Conservation (phyloP, 2,329 filamentous ascomycete genomes). For the Mycogone perniciosa region DNA sequence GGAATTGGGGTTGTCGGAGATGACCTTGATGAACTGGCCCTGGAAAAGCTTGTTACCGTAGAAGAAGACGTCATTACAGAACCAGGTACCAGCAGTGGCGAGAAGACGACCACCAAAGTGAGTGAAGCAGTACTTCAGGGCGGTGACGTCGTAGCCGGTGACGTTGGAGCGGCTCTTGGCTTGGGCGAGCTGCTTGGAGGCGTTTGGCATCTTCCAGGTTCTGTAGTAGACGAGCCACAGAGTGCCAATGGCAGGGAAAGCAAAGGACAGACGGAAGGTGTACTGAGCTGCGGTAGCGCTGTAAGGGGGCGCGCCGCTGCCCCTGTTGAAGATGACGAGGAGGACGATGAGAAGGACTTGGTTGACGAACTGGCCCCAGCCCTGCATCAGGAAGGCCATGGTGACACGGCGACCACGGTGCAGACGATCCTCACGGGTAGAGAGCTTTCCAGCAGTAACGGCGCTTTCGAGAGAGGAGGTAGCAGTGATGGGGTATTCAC, state of each 20-base stretch:
- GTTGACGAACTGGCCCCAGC: slow-evolving; percentile 95
- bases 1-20: slow-evolving; percentile 61
- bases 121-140: slow-evolving; percentile 68
- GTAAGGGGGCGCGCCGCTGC: slow-evolving; percentile 68
- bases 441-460: slow-evolving; percentile 77
- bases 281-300: slow-evolving; percentile 71
- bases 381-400: slow-evolving; percentile 95
- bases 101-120: slow-evolving; percentile 83
- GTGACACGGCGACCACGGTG: slow-evolving; percentile 95
- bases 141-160: slow-evolving; percentile 87
- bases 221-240: slow-evolving; percentile 95
- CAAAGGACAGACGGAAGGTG: slow-evolving; percentile 89
- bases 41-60: slow-evolving; percentile 99
- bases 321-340: slow-evolving; percentile 82
- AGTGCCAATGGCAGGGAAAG: slow-evolving; percentile 82
- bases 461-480: slow-evolving; percentile 92
- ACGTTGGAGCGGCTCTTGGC: slow-evolving; percentile 83
- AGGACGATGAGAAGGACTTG: slow-evolving; percentile 82
- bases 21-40: slow-evolving; percentile 77
- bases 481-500: slow-evolving; percentile 94
- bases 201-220: slow-evolving; percentile 87
- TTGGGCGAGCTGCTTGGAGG: slow-evolving; percentile 71
- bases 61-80: slow-evolving; percentile 97
- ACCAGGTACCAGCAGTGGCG: slow-evolving; percentile 86
- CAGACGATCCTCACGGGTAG: slow-evolving; percentile 85